A percentile compares a stretch with the other conserved stretches of the same genome.
Evolutionary conservation across 441 rosid species (phyloP).

Genomic region (Pelargonium cotyledonis): DNA sequence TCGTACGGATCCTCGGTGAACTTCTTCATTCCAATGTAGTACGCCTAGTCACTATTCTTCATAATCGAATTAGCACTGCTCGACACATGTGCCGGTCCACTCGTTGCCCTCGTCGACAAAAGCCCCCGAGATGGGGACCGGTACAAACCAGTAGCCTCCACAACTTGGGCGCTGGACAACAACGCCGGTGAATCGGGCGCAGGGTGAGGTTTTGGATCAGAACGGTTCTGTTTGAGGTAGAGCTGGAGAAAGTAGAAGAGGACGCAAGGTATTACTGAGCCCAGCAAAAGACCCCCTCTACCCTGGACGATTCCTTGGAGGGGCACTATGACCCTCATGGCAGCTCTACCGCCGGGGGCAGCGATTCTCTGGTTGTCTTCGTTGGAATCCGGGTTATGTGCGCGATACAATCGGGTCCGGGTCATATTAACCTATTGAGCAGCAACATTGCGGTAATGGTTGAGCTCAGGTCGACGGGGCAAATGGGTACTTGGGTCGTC

Average conservation of each 20-base stretch:
- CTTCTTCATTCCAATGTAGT: constrained; percentile 47
- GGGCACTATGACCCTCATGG: constrained; percentile 89
- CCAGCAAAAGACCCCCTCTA: constrained; percentile 75
- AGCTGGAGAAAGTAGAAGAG: constrained; percentile 87
- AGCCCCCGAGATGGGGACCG: constrained; percentile 17
- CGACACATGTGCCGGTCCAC: constrained; percentile 30
- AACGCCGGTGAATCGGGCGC: background rate
- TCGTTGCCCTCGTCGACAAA: background rate
- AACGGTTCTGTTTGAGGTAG: constrained; percentile 51
- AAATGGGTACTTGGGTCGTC: no score
- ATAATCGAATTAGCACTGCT: constrained; percentile 49
- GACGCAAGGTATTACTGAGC: constrained; percentile 82
- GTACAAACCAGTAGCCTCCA: constrained; percentile 26
- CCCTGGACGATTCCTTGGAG: constrained; percentile 89
- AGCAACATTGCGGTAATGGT: constrained; percentile 20
- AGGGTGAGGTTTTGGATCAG: constrained; percentile 20
- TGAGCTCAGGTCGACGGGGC: background rate
- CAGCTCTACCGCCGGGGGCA: constrained; percentile 46
- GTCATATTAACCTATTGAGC: constrained; percentile 41
- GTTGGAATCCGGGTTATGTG: constrained; percentile 29
- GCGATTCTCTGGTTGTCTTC: constrained; percentile 18
- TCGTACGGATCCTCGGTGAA: constrained; percentile 56
- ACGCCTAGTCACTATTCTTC: constrained; percentile 50
- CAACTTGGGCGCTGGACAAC: constrained; percentile 6
- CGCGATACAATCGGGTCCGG: constrained; percentile 30